phyloP scores from a whole-genome alignment of 2,329 filamentous ascomycete genomes.

The Fusarium zealandicum region DNA sequence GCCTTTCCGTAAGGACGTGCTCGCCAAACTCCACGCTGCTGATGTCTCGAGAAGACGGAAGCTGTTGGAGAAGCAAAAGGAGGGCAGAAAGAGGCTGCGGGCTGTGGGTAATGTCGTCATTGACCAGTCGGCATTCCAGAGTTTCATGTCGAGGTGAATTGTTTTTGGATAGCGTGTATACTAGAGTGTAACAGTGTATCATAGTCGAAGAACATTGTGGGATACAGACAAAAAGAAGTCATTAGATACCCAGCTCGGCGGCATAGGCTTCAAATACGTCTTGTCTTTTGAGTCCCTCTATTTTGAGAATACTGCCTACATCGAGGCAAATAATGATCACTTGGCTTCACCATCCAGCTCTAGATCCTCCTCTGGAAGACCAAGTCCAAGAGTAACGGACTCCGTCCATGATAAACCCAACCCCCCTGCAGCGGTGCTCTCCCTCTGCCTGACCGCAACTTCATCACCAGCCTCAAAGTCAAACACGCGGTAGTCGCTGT shows the following conservation, averaged over 20 bases:
- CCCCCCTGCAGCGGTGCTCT: slow-evolving; percentile 47
- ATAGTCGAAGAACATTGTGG: slow-evolving; percentile 12
- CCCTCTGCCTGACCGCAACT: slow-evolving; percentile 56
- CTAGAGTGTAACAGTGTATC: slow-evolving; percentile 33
- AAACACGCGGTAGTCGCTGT: slow-evolving; percentile 71
- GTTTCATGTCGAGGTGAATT: slow-evolving; percentile 79
- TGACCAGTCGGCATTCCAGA: slow-evolving; percentile 94
- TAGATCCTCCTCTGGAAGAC: slow-evolving; percentile 46
- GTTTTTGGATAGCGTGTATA: slow-evolving; percentile 16
- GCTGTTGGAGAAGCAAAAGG: slow-evolving; percentile 95
- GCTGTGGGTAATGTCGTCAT: slow-evolving; percentile 92
- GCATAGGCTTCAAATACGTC: no score
- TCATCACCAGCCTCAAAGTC: slow-evolving; percentile 52
- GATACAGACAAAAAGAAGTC: slow-evolving; percentile 1
- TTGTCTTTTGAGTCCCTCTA: background rate
- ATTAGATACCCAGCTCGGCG: slow-evolving; percentile 18
- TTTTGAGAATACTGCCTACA: no score
- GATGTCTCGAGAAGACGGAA: slow-evolving; percentile 86
- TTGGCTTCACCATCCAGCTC: slow-evolving; percentile 1
- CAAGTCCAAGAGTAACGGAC: slow-evolving; percentile 49
- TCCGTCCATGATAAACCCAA: slow-evolving; percentile 48
- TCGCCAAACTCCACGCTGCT: slow-evolving; percentile 90
- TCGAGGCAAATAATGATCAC: slow-evolving; percentile 1
- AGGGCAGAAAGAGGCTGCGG: slow-evolving; percentile 85
- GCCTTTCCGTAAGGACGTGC: slow-evolving; percentile 93